Conservation (phyloP, 306 rosid genomes). For the Begonia masoniana region DNA sequence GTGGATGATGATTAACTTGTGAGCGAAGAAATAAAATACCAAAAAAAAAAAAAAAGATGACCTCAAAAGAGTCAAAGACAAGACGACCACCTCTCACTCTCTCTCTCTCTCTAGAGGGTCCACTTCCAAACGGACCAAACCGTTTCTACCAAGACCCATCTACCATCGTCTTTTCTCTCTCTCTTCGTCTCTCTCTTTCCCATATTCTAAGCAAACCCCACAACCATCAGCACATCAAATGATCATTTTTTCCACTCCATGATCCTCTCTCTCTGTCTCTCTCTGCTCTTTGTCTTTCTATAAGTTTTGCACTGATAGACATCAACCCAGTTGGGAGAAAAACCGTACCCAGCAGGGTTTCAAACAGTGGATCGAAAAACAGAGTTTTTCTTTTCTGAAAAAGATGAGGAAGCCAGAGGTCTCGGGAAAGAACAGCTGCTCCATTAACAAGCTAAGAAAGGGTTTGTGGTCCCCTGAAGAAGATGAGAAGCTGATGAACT, state of each 20-base stretch:
- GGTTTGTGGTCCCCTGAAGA: conserved; percentile 99
- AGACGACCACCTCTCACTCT: conserved; percentile 14
- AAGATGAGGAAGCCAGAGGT: conserved; percentile 72
- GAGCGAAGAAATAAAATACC: too few species aligned
- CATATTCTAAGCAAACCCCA: conserved; percentile 93
- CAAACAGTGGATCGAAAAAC: conserved; percentile 2
- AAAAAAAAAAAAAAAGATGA: too few species aligned
- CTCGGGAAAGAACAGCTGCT: conserved; percentile 10
- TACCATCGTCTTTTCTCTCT: conserved; percentile 46
- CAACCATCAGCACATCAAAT: conserved; percentile 59
- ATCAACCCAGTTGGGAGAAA: conserved; percentile 39
- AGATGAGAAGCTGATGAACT: conserved; percentile 61
- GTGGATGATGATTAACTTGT: too few species aligned
- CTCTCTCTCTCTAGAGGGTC: conserved; percentile 32
- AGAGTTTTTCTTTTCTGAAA: neutral
- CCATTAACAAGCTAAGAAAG: conserved; percentile 45
- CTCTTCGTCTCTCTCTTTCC: conserved; percentile 66
- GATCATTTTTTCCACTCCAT: conserved; percentile 49
- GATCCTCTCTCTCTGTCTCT: too few species aligned
- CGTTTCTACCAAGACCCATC: conserved; percentile 93
- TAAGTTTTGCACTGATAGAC: conserved; percentile 30
- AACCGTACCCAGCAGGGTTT: neutral
- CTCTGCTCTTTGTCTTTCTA: too few species aligned
- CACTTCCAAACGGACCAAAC: conserved; percentile 45
- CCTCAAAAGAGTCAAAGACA: too few species aligned